Percentiles rank a stretch among this genome's conserved stretches.
phyloP scores from a whole-genome alignment of 768 basidiomycete species.

The Mycena floridula region DNA sequence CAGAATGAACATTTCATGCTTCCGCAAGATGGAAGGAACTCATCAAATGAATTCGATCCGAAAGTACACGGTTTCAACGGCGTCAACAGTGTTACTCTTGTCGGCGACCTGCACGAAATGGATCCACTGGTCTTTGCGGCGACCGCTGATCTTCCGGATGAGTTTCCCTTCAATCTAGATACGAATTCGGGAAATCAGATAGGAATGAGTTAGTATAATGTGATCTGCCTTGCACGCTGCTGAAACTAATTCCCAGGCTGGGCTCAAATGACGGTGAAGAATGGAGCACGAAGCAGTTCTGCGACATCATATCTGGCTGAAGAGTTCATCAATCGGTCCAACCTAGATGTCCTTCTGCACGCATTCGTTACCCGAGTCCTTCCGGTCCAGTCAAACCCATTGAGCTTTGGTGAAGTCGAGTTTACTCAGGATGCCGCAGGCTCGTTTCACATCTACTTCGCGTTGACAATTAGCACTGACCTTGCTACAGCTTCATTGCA shows the following conservation, averaged over 20 bases:
- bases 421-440: constrained; percentile 12
- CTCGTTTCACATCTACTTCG: constrained; percentile 1
- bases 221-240: not conserved
- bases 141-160: constrained; percentile 22
- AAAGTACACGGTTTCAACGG: constrained; percentile 18
- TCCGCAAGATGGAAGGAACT: constrained; percentile 25
- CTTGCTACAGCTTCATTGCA: not conserved
- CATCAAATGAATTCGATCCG: constrained; percentile 25
- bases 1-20: too few species aligned
- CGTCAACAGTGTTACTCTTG: too few species aligned
- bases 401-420: constrained; percentile 14
- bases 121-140: constrained; percentile 31
- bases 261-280: constrained; percentile 26
- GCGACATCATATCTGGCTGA: constrained; percentile 24
- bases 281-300: too few species aligned
- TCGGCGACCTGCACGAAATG: constrained; percentile 11
- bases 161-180: too few species aligned
- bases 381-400: constrained; percentile 3
- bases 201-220: constrained; percentile 7
- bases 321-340: constrained; percentile 3
- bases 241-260: too few species aligned
- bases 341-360: not conserved
- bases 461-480: not conserved
- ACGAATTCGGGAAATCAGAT: constrained; percentile 26
- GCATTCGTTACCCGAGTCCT: too few species aligned